Evolutionary conservation across 768 basidiomycete species (phyloP), one percentile per base, ranked within the genome.

Genomic region (Saitozyma sp.): DNA sequence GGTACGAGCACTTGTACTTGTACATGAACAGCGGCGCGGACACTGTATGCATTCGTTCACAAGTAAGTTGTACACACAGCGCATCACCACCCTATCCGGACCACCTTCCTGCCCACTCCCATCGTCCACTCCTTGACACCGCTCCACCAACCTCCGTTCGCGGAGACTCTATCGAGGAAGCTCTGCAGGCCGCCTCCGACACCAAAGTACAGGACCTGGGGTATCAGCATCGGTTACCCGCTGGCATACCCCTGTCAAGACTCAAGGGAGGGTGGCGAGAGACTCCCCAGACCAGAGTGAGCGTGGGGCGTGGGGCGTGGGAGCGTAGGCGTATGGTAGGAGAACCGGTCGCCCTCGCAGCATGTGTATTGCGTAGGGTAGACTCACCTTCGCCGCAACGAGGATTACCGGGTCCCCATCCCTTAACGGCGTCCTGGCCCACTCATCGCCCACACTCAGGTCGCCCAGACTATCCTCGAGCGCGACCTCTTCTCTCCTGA

Each of bases 111-210:
- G 16, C 86, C 87, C 9, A 95, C 89, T 0, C 92, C 92, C 1
- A 76, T 80, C 39, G 80, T 84, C 64, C 79, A 82, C 71, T 90
- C 88, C 84, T 86, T 88, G 0, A 92, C 84, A 2, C 82, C 84
- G 67, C 84, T 82, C 0, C 87, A 85, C 38, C 64, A 77, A 0
- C 85, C 87, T 6, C 74, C 78, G 16, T 74, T 67, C 38, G 73
- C 78, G 63, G 84, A 79, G 2, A 92, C 84, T 7, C 82, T 83
- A 37, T 80, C 74, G n/a, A 86, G 76, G 68, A 95, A 95, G 63
- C 88, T 89, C 11, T 84, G 78, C 37, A 94, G 81, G 8, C 93
- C 91, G 0, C 95, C 94, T 0, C 93, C 94, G 5, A 97, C 92
- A 8, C 95, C 95, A 77, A 98, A 97, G 76, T 97, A 97, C 17